Evolutionary conservation across 2,329 filamentous ascomycete species (phyloP).

Genomic region (Epichloe bromicola): DNA sequence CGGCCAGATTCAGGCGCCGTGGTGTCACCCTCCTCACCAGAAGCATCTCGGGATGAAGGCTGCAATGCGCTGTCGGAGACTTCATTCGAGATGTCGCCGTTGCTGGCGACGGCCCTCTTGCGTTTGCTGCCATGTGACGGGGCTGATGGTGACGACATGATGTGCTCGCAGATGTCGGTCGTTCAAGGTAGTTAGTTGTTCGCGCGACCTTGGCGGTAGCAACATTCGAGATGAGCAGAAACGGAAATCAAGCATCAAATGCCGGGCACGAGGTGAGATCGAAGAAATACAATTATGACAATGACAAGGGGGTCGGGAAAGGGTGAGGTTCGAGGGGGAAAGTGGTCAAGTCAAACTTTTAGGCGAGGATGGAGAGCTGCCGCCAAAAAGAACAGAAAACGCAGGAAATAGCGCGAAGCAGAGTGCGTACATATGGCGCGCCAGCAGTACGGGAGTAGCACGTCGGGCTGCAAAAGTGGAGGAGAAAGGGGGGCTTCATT

Average conservation of each 20-base stretch:
- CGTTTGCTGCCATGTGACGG: slow-evolving; percentile 54
- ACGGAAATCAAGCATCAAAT: neutral
- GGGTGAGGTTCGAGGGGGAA: neutral
- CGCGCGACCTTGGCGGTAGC: neutral
- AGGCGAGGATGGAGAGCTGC: neutral
- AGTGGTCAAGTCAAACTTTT: neutral
- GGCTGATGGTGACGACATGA: slow-evolving; percentile 48
- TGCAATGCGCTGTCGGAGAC: slow-evolving; percentile 42
- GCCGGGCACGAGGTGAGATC: neutral
- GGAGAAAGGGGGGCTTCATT: neutral
- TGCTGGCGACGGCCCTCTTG: slow-evolving; percentile 55
- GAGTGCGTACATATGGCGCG: neutral
- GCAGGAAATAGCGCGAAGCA: neutral
- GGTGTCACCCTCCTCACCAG: slow-evolving; percentile 68
- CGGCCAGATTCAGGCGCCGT: slow-evolving; percentile 48
- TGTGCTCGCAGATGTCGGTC: neutral
- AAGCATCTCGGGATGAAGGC: slow-evolving; percentile 70
- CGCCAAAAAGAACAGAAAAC: neutral
- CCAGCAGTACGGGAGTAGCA: neutral
- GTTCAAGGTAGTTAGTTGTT: neutral
- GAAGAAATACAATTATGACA: neutral
- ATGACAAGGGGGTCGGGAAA: neutral
- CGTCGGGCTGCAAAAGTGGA: neutral
- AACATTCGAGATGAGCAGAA: neutral
- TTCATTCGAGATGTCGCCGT: slow-evolving; percentile 30